Evolutionary conservation across 345 rosid genomes (phyloP).

Genomic region (Pistacia integerrima): DNA sequence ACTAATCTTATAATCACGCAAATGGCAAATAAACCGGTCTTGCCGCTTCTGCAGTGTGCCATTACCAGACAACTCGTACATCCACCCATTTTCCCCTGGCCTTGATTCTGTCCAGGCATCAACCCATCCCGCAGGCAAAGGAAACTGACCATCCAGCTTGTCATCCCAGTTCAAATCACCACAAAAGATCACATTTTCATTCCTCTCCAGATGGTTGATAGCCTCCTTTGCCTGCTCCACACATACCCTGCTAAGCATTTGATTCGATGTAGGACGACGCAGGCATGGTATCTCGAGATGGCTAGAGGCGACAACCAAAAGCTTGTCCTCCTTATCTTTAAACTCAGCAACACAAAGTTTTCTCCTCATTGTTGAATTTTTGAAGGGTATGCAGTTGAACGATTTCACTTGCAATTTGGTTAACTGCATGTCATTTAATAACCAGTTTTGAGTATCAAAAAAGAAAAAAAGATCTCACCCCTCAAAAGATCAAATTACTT

Average conservation of each 20-base stretch:
- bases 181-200: conserved; percentile 69
- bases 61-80: conserved; percentile 88
- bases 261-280: conserved; percentile 88
- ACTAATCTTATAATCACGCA: conserved; percentile 62
- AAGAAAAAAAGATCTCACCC: neutral
- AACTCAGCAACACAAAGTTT: conserved; percentile 74
- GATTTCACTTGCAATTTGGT: conserved; percentile 78
- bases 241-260: conserved; percentile 91
- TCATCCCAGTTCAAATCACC: conserved; percentile 99
- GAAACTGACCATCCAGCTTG: conserved; percentile 76
- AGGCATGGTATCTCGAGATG: conserved; percentile 98
- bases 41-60: conserved; percentile 68
- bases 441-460: neutral
- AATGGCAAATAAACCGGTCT: conserved; percentile 71
- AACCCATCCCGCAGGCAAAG: conserved; percentile 68
- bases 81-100: conserved; percentile 75
- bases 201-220: conserved; percentile 43
- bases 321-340: conserved; percentile 53
- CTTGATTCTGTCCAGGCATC: conserved; percentile 80
- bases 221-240: conserved; percentile 77
- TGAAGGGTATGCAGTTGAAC: conserved; percentile 56
- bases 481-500: neutral
- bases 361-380: conserved; percentile 85
- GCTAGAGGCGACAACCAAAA: conserved; percentile 78
- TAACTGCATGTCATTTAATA: conserved; percentile 50